Conservation (phyloP, 768 basidiomycete species). For the Cystobasidium ongulense region DNA sequence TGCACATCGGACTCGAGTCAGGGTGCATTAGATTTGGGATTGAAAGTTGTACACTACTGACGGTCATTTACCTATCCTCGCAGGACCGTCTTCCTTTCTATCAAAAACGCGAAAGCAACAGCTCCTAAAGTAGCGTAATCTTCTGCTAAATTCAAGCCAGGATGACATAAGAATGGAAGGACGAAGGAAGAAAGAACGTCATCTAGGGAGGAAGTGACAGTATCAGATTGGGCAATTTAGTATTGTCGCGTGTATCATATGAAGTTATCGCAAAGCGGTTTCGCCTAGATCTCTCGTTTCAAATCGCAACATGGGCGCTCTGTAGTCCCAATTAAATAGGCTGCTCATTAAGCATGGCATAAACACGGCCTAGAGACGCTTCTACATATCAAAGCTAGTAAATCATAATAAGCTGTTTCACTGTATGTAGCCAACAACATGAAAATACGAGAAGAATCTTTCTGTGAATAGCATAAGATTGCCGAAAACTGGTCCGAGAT, state of each 20-base stretch:
- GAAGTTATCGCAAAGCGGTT: neutral
- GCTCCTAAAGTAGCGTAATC: neutral
- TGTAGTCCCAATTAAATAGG: too few species aligned
- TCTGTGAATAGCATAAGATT: neutral
- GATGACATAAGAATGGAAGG: too few species aligned
- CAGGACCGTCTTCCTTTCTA: slow-evolving; percentile 15
- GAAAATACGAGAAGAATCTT: neutral
- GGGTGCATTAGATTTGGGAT: too few species aligned
- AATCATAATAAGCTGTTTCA: too few species aligned
- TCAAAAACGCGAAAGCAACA: slow-evolving; percentile 11
- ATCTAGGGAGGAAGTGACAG: too few species aligned
- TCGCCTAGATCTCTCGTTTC: neutral
- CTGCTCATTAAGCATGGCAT: too few species aligned
- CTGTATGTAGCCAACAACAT: neutral
- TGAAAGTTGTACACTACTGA: too few species aligned
- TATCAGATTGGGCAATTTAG: too few species aligned
- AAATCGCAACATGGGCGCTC: neutral
- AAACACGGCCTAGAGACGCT: too few species aligned
- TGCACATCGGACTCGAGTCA: neutral
- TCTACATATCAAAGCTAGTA: too few species aligned
- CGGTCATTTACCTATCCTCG: neutral
- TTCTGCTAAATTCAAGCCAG: neutral
- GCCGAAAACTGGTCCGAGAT: neutral
- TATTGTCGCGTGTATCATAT: neutral
- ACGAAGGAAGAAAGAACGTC: too few species aligned